These are phyloP conservation scores for Herpetospermum pedunculosum DNA, from an alignment of 306 rosid genomes.

Conservation along the genomic window DNA sequence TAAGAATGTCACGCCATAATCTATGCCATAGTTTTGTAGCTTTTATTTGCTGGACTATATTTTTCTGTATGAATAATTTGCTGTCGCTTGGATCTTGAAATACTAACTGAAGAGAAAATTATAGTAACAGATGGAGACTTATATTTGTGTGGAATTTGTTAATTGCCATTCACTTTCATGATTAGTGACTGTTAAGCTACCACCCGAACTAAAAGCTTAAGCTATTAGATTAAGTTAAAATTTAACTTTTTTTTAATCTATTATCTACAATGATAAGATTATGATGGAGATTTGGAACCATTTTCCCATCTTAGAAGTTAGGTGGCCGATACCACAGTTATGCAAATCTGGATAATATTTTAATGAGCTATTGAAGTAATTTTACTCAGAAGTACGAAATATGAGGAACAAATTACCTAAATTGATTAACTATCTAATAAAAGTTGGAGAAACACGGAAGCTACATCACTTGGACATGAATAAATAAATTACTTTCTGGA, in stretches of 20 bases:
- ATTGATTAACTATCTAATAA: background rate
- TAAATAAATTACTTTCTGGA: background rate
- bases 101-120: background rate
- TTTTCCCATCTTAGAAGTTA: background rate
- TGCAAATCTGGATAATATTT: background rate
- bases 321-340: background rate
- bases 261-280: background rate
- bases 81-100: background rate
- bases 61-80: background rate
- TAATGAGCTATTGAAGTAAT: background rate
- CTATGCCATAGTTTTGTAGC: background rate
- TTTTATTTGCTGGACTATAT: background rate
- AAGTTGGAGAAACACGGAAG: background rate
- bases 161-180: background rate
- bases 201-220: background rate
- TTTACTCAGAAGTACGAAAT: background rate
- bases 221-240: background rate
- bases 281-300: background rate
- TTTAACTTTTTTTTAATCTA: background rate
- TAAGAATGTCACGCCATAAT: conserved; percentile 28
- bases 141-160: background rate
- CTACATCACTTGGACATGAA: background rate
- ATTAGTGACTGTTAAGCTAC: background rate
- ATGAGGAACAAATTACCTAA: background rate
- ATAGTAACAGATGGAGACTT: background rate